Evolutionary conservation across 306 rosid species (phyloP), one percentile per base, ranked within the genome.

Genomic region (Pterocarpus santalinus): DNA sequence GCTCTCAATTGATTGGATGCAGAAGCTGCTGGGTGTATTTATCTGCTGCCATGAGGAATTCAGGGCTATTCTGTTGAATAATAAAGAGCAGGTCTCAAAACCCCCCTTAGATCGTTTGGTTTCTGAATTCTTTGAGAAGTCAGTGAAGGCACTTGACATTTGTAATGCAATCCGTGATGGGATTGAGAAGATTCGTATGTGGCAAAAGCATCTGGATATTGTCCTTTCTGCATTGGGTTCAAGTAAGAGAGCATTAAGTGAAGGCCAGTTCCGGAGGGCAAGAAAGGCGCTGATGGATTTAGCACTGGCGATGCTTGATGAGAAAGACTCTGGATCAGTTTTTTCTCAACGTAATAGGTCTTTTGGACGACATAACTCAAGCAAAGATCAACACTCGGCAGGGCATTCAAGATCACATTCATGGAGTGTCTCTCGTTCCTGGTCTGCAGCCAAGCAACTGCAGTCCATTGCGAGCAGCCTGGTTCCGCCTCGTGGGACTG

Each of bases 371-470:
- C 90, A 91, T 81, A 87, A 88, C 75, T 47, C 89, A 2, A 75
- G 87, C 87, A 90, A 86, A 89, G 95, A 88, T 81, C 73, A 76
- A 9, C 89, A 76, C 34, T 84, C 89, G 0, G 4, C 91, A 2
- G 90, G 90, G 64, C 99, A 95, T 89, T 89, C 94, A 60, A 92
- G 99, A n/a, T 95, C 99, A 16, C 97, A 83, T 73, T 95, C 99
- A 0, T 95, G 99, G 98, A 93, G 96, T n/a, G 91, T 90, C 17
- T 95, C 99, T 1, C 86, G 91, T 0, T 79, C 97, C 47, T 95
- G 98, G 99, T 95, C 99, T 7, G 99, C 99, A 58, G 86, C 94
- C 52, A 91, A 91, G 89, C 98, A 93, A 85, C 90, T 93, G 53
- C 97, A 93, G 68, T 92, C 92, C 51, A 93, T 95, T 69, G 94